Base-by-base conservation (phyloP, 805 yeast species). In the Suhomyces vadensis region DNA sequence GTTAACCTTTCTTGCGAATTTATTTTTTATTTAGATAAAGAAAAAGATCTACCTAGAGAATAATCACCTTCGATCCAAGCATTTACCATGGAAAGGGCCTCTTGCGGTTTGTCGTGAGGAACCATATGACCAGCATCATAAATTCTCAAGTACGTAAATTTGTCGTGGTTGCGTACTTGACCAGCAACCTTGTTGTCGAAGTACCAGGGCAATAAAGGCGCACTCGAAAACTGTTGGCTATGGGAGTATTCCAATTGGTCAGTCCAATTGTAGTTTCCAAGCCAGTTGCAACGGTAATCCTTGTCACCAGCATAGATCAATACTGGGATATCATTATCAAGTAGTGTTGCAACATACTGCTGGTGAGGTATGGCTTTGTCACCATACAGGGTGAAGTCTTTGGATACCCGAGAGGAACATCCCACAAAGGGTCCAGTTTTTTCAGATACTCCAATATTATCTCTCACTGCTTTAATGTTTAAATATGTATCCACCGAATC, bases 351-450 rank as follows among this genome's bases (percentile, higher is more conserved):
- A 19, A 71, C 82, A 41, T 79, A 81, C 55, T 74, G 78, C 61
- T 87, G 94, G 75, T 71, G 81, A 10, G 88, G 88, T 54, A 71
- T 75, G 74, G 74, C 69, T 75, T 82, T 79, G 65, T 83, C 89
- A 35, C 87, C 88, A 24, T 77, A 73, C 55, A 74, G 74, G 50
- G 69, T 52, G 55, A 79, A 79, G 57, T 72, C 75, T 51, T 65
- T 62, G 57, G 70, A 72, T 26, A 78, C 78, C 36, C 67, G 73
- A 53, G 73, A 75, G 57, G 73, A 74, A 60, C 82, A 78, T 10
- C 61, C 44, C 13, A 77, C 69, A 51, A 67, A 71, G 19, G 58
- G 57, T 49, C 75, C 78, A 25, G 71, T 66, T 37, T 74, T 72
- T 25, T 23, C 22, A 17, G 46, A 36, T 21, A 82, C 85, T 27